Conservation (phyloP, 805 yeast genomes). For the Komagataella pseudopastoris region DNA sequence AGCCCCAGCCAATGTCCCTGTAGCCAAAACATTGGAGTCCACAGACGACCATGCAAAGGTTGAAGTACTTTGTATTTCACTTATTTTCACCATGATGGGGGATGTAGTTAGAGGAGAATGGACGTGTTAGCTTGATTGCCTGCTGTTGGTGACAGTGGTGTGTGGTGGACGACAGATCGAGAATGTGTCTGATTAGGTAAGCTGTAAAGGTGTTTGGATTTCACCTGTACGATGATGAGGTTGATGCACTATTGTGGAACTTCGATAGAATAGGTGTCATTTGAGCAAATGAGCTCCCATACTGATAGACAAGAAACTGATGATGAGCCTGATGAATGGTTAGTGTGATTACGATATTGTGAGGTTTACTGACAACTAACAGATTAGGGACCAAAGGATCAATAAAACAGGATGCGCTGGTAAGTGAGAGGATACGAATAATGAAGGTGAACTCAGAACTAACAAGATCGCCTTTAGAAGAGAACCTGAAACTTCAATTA, state of each 20-base stretch:
- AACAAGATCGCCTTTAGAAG: slow-evolving; percentile 21
- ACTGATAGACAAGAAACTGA: slow-evolving; percentile 13
- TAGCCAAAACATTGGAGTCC: slow-evolving; percentile 60
- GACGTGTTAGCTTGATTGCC: neutral
- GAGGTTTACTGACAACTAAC: neutral
- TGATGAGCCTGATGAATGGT: slow-evolving; percentile 64
- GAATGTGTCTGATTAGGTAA: neutral
- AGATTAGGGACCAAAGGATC: slow-evolving; percentile 53
- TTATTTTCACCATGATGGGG: slow-evolving; percentile 57
- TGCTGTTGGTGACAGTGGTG: slow-evolving; percentile 6
- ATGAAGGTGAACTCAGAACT: neutral
- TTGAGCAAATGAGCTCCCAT: neutral
- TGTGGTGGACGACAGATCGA: slow-evolving; percentile 3
- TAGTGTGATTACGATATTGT: slow-evolving; percentile 8
- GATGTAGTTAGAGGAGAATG: neutral
- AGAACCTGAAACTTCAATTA: slow-evolving; percentile 54
- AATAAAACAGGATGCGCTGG: slow-evolving; percentile 62
- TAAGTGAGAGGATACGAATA: slow-evolving; percentile 12
- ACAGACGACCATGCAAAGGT: slow-evolving; percentile 94
- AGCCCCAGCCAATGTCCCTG: slow-evolving; percentile 95
- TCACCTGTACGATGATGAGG: neutral
- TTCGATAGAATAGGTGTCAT: neutral
- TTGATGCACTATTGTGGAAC: neutral
- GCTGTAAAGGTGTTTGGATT: neutral
- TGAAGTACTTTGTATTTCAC: slow-evolving; percentile 75